Conservation (phyloP, 176 grass and related monocot species). For the Canna indica region DNA sequence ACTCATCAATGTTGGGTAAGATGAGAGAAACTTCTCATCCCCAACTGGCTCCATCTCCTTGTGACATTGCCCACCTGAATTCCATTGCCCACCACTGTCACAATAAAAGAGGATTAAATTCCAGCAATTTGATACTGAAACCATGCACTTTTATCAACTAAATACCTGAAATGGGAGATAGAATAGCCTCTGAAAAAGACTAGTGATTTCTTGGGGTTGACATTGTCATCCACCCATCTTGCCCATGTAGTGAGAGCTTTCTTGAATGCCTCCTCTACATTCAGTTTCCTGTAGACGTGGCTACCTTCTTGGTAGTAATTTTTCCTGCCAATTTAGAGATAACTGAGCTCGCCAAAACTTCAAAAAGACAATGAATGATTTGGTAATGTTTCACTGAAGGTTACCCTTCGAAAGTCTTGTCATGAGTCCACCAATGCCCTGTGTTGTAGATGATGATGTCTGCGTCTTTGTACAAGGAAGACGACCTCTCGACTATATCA, state of each 20-base stretch:
- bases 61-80: constrained; percentile 84
- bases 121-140: not conserved
- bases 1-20: constrained; percentile 57
- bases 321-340: constrained; percentile 48
- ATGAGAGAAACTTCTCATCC: constrained; percentile 60
- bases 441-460: constrained; percentile 90
- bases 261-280: constrained; percentile 62
- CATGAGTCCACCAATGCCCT: constrained; percentile 98
- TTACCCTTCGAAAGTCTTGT: constrained; percentile 92
- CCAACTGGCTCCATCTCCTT: constrained; percentile 65
- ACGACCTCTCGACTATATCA: constrained; percentile 70
- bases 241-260: constrained; percentile 91
- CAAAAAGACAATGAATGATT: not conserved
- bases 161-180: constrained; percentile 74
- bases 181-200: constrained; percentile 94
- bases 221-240: constrained; percentile 76
- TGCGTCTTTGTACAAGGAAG: constrained; percentile 83
- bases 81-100: constrained; percentile 87
- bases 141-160: not conserved
- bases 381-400: constrained; percentile 3
- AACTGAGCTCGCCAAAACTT: not conserved
- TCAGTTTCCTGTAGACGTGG: constrained; percentile 58
- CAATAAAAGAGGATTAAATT: constrained; percentile 15
- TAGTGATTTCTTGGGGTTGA: constrained; percentile 49
- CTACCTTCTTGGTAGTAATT: constrained; percentile 95